Evolutionary conservation across 148 eudicot species (phyloP).

Genomic region (Vaccinium myrtillus): DNA sequence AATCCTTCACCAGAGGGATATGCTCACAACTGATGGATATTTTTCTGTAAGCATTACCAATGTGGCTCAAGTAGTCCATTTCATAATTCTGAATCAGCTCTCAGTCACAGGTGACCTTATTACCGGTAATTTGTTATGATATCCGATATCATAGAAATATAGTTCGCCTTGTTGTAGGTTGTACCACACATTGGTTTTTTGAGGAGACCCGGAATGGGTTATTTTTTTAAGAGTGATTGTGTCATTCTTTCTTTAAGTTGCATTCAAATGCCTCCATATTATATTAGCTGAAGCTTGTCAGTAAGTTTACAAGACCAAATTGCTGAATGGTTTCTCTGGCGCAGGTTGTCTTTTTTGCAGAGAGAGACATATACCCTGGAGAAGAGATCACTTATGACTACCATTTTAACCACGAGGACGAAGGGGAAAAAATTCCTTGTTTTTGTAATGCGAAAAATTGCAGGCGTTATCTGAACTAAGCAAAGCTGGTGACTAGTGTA

Average conservation of each 20-base stretch:
- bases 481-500: neutral
- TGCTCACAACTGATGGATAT: neutral
- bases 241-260: neutral
- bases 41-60: neutral
- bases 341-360: slow-evolving; percentile 77
- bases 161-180: neutral
- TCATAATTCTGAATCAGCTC: neutral
- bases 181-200: neutral
- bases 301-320: neutral
- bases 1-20: neutral
- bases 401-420: slow-evolving; percentile 79
- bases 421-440: slow-evolving; percentile 75
- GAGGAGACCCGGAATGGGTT: neutral
- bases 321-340: neutral
- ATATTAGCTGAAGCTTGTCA: neutral
- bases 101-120: neutral
- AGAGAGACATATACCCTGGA: slow-evolving; percentile 76
- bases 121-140: neutral
- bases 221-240: neutral
- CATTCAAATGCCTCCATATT: neutral
- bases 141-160: neutral
- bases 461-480: slow-evolving; percentile 65
- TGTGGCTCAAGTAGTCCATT: neutral
- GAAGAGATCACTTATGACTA: slow-evolving; percentile 84
- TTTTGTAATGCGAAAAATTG: slow-evolving; percentile 61